Base-by-base conservation (phyloP, 257 asterid genomes). In the Lavandula angustifolia region DNA sequence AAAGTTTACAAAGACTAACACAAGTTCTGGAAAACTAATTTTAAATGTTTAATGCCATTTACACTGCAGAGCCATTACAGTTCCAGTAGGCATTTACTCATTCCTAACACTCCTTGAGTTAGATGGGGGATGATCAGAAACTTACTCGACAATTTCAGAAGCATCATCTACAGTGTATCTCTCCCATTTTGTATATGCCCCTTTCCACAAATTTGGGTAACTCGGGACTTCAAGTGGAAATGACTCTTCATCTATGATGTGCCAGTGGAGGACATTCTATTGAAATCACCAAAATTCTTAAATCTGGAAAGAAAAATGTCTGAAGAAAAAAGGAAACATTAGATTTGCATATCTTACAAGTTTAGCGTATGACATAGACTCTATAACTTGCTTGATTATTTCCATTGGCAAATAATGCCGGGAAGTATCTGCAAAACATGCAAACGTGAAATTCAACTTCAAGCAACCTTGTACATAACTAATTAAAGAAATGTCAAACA, bases 181-280 rank as follows among this genome's bases (percentile, higher is more conserved):
- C 78, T 91, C 98, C 95, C 87, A 86, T 79, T 84, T 91, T 18
- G 94, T 77, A 66, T 91, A 91, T 42, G 96, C 82, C 33, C 96
- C 98, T 76, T 83, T 86, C 98, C 98, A 91, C 79, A 91, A 81
- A 34, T 88, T 83, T 59, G 98, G 94, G 67, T 80, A 91, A 27
- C 83, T 70, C 54, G 98, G 98, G 61, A 91, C 87, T 82, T 91
- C 98, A 43, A 91, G 85, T 68, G 98, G 98, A 83, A 91, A 91
- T 43, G 98, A 88, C 79, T 91, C 87, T 86, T 88, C 96, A 67
- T 91, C 98, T 73, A 91, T 84, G 71, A 91, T 86, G 82, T 91
- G 98, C 98, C 98, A 91, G 64, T 91, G 98, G 70, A 91, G 86
- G 74, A 91, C 94, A 78, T 91, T 91, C 98, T 88, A 85, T 85